Evolutionary conservation across 2,329 filamentous ascomycete species (phyloP), one percentile per base, ranked within the genome.

Genomic region (Trichoderma sp.): DNA sequence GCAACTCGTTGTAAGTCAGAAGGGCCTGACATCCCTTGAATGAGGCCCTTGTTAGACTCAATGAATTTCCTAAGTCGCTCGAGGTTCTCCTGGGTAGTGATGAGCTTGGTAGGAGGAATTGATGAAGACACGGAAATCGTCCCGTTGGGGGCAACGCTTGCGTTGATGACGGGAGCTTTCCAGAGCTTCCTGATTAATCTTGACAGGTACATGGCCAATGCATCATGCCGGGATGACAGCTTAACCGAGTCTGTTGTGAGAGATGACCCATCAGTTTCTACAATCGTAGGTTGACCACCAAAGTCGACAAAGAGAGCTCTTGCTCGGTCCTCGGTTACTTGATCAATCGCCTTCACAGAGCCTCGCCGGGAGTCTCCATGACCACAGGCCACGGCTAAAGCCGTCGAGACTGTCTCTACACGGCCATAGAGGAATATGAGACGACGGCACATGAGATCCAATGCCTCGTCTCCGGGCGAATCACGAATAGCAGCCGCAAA

Each of bases 301-400:
- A 92, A 94, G 73, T 97, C 94, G 69, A 98, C 94, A 78, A 97
- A 98, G 1, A 92, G 91, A 72, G 92, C 91, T 70, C 93, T 89
- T 4, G 95, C 96, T 71, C 91, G 88, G 73, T 97, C 94, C 58
- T 97, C 85, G 1, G 97, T 93, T 43, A 93, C 88, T 14, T 94
- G 92, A 75, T 98, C 96, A 40, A 91, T 91, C 29, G 92, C 90
- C 55, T 94, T 88, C 55, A 89, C 87, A 69, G 93, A 92, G 0
- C 91, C 91, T 24, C 92, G 87, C 29, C 85, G 81, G 3, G 85
- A 79, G 75, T 97, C 90, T 11, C 94, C 95, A 77, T 98, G 94
- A 4, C 95, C 94, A 78, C 96, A 99, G 47, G 96, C 94, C 35
- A 99, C 96, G 13, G 96, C 96, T 63, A 99, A 83, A 31, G 96